A percentile compares a stretch with the other conserved stretches of the same genome.
Conservation (phyloP, 257 asterid genomes). For the Striga asiatica region DNA sequence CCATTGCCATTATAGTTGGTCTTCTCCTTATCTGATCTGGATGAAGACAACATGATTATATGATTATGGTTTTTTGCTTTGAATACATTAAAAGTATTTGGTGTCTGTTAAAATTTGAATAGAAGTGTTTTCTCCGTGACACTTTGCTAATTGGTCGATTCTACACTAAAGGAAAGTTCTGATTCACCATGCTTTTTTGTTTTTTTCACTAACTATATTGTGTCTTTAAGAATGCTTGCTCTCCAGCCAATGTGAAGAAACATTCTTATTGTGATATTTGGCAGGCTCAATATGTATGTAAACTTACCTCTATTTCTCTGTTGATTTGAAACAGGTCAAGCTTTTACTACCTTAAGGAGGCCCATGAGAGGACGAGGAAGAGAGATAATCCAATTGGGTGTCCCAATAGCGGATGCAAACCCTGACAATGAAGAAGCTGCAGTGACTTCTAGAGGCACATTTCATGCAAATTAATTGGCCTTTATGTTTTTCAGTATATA, state of each 20-base stretch:
- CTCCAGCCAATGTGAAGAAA: not conserved
- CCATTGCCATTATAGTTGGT: not conserved
- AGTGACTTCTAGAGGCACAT: conserved; percentile 56
- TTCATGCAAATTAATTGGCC: not conserved
- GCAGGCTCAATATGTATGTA: conserved; percentile 6
- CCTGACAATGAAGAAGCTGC: conserved; percentile 47
- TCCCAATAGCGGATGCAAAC: conserved; percentile 50
- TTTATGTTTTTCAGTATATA: not conserved
- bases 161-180: not conserved
- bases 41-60: not conserved
- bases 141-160: not conserved
- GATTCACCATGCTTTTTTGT: not conserved
- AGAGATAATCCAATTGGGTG: conserved; percentile 80
- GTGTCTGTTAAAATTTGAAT: not conserved
- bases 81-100: not conserved
- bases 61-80: not conserved
- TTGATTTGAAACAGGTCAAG: conserved; percentile 48
- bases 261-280: conserved; percentile 5
- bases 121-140: not conserved
- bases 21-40: not conserved
- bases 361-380: conserved; percentile 91
- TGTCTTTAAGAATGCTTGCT: not conserved
- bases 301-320: conserved; percentile 15
- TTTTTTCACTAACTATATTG: not conserved
- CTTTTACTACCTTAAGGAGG: conserved; percentile 53